Percentiles rank a stretch among this genome's conserved stretches.
phyloP scores from a whole-genome alignment of 2,329 filamentous ascomycete species.

The Lecanoromycetidae sp. region DNA sequence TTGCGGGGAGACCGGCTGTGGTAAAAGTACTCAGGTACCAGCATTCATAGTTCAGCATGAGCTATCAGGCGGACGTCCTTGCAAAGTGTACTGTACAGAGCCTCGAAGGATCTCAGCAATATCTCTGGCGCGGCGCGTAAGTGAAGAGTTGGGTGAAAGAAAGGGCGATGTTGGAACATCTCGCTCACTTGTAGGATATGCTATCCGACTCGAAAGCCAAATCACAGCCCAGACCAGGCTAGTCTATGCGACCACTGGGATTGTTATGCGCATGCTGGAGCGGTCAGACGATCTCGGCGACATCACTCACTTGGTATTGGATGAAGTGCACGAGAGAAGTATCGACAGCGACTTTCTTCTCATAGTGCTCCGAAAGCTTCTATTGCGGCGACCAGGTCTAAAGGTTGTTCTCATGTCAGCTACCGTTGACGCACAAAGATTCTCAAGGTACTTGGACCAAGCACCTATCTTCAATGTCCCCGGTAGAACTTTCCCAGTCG shows the following conservation, averaged over 20 bases:
- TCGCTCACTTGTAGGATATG: conserved; percentile 82
- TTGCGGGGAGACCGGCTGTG: conserved; percentile 91
- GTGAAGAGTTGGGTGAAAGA: conserved; percentile 82
- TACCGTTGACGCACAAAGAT: conserved; percentile 82
- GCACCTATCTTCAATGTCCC: conserved; percentile 85
- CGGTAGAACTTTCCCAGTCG: conserved; percentile 84
- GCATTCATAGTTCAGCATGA: conserved; percentile 86
- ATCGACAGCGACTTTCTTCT: conserved; percentile 96
- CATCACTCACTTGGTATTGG: conserved; percentile 87
- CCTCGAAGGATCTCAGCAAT: conserved; percentile 93
- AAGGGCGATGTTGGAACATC: conserved; percentile 69
- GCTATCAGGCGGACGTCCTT: conserved; percentile 63
- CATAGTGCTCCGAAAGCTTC: conserved; percentile 75
- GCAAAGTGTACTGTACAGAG: conserved; percentile 92
- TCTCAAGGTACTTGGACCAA: conserved; percentile 74
- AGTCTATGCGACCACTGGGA: conserved; percentile 72
- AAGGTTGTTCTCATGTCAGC: conserved; percentile 97
- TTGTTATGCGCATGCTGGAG: conserved; percentile 97
- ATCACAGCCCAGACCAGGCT: conserved; percentile 69
- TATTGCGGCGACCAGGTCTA: conserved; percentile 63
- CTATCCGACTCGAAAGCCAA: conserved; percentile 84
- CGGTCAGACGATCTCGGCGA: conserved; percentile 74
- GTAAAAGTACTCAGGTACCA: conserved; percentile 96
- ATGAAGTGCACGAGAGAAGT: conserved; percentile 44
- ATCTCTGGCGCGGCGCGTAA: conserved; percentile 82